Conservation (phyloP, 305 asterid species). For the Fraxinus nigra region DNA sequence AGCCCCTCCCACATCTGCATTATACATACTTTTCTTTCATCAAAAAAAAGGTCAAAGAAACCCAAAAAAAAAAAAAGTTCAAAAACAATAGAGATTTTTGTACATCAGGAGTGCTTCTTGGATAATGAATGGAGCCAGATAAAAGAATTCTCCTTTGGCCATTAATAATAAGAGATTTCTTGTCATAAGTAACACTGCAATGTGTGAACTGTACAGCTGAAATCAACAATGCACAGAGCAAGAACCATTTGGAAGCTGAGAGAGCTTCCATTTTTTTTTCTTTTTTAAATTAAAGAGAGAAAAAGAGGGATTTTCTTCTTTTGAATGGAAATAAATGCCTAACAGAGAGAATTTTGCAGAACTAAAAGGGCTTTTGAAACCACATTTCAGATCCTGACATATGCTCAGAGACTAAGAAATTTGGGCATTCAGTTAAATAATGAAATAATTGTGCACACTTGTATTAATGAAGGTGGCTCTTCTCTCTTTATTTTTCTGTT, state of each 20-base stretch:
- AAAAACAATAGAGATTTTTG: not conserved
- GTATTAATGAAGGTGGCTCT: not conserved
- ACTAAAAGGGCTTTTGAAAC: not conserved
- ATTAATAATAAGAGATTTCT: slow-evolving; percentile 65
- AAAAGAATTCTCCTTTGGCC: slow-evolving; percentile 75
- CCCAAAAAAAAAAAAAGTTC: not conserved
- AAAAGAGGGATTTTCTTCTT: not conserved
- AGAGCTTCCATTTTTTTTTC: slow-evolving; percentile 41
- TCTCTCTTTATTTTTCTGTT: not conserved
- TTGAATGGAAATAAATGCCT: slow-evolving; percentile 18
- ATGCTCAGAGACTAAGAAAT: slow-evolving; percentile 7
- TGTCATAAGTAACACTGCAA: slow-evolving; percentile 79
- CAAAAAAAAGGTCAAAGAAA: not conserved
- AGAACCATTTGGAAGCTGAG: slow-evolving; percentile 48
- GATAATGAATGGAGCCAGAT: slow-evolving; percentile 96
- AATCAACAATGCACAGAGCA: slow-evolving; percentile 34
- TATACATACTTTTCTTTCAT: slow-evolving; percentile 3
- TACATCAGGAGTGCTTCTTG: slow-evolving; percentile 96
- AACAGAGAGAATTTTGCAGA: slow-evolving; percentile 29
- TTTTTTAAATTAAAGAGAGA: not conserved
- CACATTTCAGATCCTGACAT: slow-evolving; percentile 28
- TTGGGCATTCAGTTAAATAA: slow-evolving; percentile 13
- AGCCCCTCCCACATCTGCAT: slow-evolving; percentile 99
- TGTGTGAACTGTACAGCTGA: slow-evolving; percentile 29
- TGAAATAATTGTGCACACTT: slow-evolving; percentile 6